Percentiles rank a stretch among this genome's conserved stretches.
These are phyloP conservation scores for Nitzschia sp. DNA, from an alignment of 108 stramenopile species.

Conservation along the genomic window DNA sequence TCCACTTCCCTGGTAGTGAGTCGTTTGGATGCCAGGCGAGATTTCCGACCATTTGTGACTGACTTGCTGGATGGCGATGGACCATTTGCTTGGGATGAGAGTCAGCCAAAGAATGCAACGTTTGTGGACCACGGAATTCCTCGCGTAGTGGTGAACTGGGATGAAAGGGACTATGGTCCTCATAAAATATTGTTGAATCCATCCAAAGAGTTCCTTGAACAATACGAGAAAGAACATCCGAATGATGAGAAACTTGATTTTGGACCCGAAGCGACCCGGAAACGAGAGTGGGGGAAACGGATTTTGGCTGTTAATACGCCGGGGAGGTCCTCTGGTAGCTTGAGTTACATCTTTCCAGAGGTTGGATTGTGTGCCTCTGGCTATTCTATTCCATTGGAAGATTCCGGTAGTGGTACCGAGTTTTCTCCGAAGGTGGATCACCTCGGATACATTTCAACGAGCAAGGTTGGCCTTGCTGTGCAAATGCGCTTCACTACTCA, in stretches of 20 bases:
- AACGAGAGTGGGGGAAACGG: constrained; percentile 62
- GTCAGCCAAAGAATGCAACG: constrained; percentile 1
- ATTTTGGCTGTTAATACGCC: constrained; percentile 81
- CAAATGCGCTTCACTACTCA: constrained; percentile 73
- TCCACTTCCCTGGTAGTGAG: constrained; percentile 51
- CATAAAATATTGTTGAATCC: constrained; percentile 32
- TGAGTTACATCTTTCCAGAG: constrained; percentile 77
- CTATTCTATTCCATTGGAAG: constrained; percentile 76
- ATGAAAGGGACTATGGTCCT: constrained; percentile 47
- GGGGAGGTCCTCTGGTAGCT: constrained; percentile 76
- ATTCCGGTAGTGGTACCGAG: constrained; percentile 46
- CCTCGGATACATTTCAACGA: constrained; percentile 79
- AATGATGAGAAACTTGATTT: constrained; percentile 38
- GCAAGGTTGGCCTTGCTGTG: constrained; percentile 52
- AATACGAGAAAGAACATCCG: neutral
- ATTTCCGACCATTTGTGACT: constrained; percentile 64
- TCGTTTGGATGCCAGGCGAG: constrained; percentile 77
- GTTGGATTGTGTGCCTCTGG: constrained; percentile 67
- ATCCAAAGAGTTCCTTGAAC: constrained; percentile 19
- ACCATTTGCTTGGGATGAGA: constrained; percentile 62
- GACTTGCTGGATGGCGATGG: constrained; percentile 84
- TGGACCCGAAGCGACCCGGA: constrained; percentile 64
- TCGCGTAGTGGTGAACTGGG: constrained; percentile 63
- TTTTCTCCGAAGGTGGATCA: constrained; percentile 69
- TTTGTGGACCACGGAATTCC: constrained; percentile 75